Evolutionary conservation across 2,329 filamentous ascomycete genomes (phyloP), one percentile per base, ranked within the genome.

Genomic region (Bipolaris zeicola): DNA sequence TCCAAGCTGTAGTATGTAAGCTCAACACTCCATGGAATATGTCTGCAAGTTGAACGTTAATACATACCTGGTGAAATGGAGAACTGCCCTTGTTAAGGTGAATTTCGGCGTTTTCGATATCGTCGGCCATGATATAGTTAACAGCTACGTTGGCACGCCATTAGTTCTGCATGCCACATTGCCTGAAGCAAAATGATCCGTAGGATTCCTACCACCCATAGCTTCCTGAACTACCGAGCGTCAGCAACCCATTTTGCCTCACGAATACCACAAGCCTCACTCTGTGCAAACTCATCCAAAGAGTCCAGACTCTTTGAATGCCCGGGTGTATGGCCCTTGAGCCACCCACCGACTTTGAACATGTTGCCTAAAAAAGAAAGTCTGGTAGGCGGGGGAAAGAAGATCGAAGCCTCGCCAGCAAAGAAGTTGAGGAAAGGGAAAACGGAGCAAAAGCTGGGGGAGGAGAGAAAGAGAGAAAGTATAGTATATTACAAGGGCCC

Each of bases 61-160:
- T 24, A 28, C 65, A 55, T 69, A 87, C 85, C 78, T 87, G 86
- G 77, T 99, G 95, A 72, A 96, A 98, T n/a, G 91, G 86, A 5
- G 93, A 96, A 64, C 85, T 83, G 42, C 90, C 88, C 64, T 88
- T 84, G 48, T 84, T 83, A 34, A 96, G 82, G 39, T 87, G 86
- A 58, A 82, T 81, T 77, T 96, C 91, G 5, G 95, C 95, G 37
- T 86, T 87, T 34, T 92, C 90, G 58, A 98, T 89, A 77, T 98
- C 92, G 77, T 96, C 92, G 71, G 95, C 89, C 82, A 96, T 89
- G 66, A 96, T 91, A 55, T 90, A 80, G 7, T 84, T 82, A 4
- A 89, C 86, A 37, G 90, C 89, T 74, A 71, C 74, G 55, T 50
- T 67, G 61, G 61, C 57, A 58, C 68, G 60, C 49, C 53, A 65